Percentiles rank a stretch among this genome's conserved stretches.
Evolutionary conservation across 176 grass and related monocot species (phyloP).

Genomic region (Phyllostachys edulis): DNA sequence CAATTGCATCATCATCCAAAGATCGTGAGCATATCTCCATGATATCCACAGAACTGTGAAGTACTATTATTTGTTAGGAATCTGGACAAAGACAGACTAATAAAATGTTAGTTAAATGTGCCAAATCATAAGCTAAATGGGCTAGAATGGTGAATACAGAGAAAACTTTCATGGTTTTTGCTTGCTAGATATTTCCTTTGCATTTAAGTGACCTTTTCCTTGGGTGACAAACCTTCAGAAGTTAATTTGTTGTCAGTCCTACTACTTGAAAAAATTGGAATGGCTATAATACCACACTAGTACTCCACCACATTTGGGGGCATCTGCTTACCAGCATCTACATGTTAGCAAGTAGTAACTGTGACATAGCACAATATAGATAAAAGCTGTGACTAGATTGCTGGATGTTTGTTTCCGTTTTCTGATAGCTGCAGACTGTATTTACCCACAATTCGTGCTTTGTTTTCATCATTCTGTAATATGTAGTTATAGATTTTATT

Average conservation of each 20-base stretch:
- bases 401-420: too few species aligned
- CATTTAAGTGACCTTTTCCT: background rate
- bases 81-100: background rate
- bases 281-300: background rate
- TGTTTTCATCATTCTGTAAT: too few species aligned
- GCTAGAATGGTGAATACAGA: background rate
- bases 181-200: background rate
- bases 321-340: background rate
- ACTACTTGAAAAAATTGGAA: background rate
- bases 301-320: background rate
- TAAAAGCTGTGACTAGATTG: too few species aligned
- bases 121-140: slow-evolving; percentile 1
- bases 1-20: too few species aligned
- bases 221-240: background rate
- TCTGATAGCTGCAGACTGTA: too few species aligned
- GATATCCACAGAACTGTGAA: too few species aligned
- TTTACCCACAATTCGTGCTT: too few species aligned
- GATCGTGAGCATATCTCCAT: too few species aligned
- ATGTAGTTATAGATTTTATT: too few species aligned
- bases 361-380: background rate
- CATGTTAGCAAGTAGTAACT: background rate
- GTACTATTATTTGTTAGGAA: background rate
- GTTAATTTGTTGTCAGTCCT: background rate
- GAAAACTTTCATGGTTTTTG: background rate
- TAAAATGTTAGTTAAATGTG: slow-evolving; percentile 16